Percentiles rank a stretch among this genome's conserved stretches.
These are phyloP conservation scores for Magnusiomyces paraingens DNA, from an alignment of 1,139 yeast genomes.

Conservation along the genomic window DNA sequence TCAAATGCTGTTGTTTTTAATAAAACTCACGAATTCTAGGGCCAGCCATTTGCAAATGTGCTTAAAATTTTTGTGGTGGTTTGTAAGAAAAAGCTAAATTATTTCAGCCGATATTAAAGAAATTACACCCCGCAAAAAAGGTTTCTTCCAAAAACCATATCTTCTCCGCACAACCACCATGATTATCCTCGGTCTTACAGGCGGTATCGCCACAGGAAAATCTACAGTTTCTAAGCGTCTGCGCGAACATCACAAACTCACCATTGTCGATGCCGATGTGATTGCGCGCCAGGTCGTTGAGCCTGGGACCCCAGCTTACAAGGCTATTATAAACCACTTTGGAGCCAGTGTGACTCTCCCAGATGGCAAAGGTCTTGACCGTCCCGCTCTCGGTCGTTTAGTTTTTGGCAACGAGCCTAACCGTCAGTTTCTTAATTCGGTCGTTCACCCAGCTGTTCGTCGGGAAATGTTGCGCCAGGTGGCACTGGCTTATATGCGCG, in stretches of 20 bases:
- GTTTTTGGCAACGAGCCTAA: constrained; percentile 66
- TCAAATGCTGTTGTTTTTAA: not conserved
- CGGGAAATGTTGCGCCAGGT: constrained; percentile 57
- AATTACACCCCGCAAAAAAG: not conserved
- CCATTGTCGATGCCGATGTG: constrained; percentile 81
- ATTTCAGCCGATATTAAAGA: no score
- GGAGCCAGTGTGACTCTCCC: constrained; percentile 44
- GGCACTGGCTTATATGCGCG: constrained; percentile 48
- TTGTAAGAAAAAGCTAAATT: no score
- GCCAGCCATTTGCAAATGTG: not conserved
- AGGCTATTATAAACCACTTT: constrained; percentile 56
- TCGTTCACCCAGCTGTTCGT: constrained; percentile 88
- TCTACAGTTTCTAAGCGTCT: constrained; percentile 74
- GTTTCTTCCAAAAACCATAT: not conserved
- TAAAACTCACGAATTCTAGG: constrained; percentile 7
- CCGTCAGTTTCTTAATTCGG: constrained; percentile 50
- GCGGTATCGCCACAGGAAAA: constrained; percentile 95
- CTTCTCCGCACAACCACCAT: constrained; percentile 33
- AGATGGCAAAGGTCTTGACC: constrained; percentile 40
- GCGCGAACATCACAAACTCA: constrained; percentile 44
- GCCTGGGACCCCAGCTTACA: constrained; percentile 72
- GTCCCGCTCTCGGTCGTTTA: constrained; percentile 68
- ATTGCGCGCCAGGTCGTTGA: constrained; percentile 80
- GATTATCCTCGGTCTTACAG: constrained; percentile 90
- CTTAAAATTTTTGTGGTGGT: not conserved